A percentile compares a stretch with the other conserved stretches of the same genome.
phyloP scores from a whole-genome alignment of 805 yeast species.

The Cephaloascus albidus region DNA sequence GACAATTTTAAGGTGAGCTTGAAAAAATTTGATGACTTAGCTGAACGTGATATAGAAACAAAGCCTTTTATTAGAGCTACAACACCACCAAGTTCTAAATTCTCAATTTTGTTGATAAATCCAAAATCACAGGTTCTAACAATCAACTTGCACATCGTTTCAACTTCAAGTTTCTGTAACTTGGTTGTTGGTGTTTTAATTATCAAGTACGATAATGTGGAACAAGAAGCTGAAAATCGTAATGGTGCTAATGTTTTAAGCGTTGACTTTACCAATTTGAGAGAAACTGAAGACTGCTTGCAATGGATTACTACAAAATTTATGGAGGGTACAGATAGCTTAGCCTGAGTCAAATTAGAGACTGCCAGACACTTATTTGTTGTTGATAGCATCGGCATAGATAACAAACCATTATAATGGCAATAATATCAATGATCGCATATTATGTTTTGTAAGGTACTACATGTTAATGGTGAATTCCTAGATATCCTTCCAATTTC shows the following conservation, averaged over 20 bases:
- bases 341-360: too few species aligned
- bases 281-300: constrained; percentile 46
- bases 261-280: constrained; percentile 37
- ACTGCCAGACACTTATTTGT: too few species aligned
- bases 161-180: constrained; percentile 32
- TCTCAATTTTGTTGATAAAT: constrained; percentile 11
- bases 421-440: too few species aligned
- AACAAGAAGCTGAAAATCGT: constrained; percentile 16
- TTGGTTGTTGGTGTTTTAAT: constrained; percentile 24
- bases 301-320: constrained; percentile 40
- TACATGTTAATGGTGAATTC: too few species aligned
- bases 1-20: constrained; percentile 12
- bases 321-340: too few species aligned
- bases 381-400: too few species aligned
- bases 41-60: neutral
- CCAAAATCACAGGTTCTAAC: constrained; percentile 11
- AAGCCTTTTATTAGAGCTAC: constrained; percentile 30
- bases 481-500: too few species aligned
- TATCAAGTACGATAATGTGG: constrained; percentile 15
- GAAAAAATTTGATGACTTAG: constrained; percentile 2
- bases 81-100: constrained; percentile 23
- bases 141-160: constrained; percentile 19
- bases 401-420: too few species aligned
- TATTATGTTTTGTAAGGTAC: too few species aligned
- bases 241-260: constrained; percentile 30